Evolutionary conservation across 768 basidiomycete species (phyloP).

Genomic region (Gyrodon lividus): DNA sequence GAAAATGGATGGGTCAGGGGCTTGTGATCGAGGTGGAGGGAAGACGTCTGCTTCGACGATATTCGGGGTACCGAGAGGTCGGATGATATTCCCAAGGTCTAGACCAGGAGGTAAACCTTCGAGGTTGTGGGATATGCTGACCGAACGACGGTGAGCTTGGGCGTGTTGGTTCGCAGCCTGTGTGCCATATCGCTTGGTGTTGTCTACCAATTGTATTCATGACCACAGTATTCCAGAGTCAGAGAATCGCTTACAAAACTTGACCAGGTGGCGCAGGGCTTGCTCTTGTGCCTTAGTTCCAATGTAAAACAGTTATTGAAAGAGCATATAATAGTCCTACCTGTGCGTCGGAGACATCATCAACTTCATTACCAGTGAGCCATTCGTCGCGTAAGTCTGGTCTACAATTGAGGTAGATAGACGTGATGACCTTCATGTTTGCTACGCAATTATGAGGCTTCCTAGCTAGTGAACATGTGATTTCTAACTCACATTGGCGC

Average conservation of each 20-base stretch:
- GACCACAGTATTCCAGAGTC: not conserved
- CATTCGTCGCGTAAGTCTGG: constrained; percentile 98
- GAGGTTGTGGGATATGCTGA: constrained; percentile 79
- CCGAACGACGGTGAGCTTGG: constrained; percentile 73
- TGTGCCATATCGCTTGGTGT: constrained; percentile 84
- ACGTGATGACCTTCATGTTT: constrained; percentile 99
- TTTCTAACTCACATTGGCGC: constrained; percentile 75
- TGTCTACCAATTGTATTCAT: constrained; percentile 52
- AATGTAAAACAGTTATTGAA: constrained; percentile 10
- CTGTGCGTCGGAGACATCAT: constrained; percentile 89
- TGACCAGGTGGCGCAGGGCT: constrained; percentile 88
- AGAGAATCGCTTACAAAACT: constrained; percentile 70
- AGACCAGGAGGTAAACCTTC: constrained; percentile 76
- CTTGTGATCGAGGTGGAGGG: constrained; percentile 87
- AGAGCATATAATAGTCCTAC: constrained; percentile 39
- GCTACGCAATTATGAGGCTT: constrained; percentile 46
- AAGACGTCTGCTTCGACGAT: constrained; percentile 88
- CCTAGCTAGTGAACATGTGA: not conserved
- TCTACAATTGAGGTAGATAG: constrained; percentile 95
- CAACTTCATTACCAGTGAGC: constrained; percentile 90
- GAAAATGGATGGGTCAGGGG: constrained; percentile 80
- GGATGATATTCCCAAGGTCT: constrained; percentile 71
- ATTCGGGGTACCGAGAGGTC: constrained; percentile 74
- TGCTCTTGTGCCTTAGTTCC: constrained; percentile 82
- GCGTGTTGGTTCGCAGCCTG: constrained; percentile 48